Conservation (phyloP, 805 yeast species). For the Isabelozyma heimii region DNA sequence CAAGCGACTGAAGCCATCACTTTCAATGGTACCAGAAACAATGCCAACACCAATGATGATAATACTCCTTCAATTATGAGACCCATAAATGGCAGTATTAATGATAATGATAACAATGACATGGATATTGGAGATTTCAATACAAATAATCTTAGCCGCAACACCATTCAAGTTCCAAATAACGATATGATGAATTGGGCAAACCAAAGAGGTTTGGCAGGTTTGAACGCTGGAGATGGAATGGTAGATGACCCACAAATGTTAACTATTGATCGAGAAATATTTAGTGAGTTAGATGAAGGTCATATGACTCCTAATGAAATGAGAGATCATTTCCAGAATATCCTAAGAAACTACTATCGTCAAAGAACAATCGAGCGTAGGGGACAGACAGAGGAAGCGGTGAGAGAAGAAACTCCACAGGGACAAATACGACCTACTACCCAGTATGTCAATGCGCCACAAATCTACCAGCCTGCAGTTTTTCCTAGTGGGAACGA, state of each 20-base stretch:
- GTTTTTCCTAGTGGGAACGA: constrained; percentile 29
- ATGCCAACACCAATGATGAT: constrained; percentile 1
- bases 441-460: constrained; percentile 23
- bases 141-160: neutral
- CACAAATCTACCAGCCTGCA: constrained; percentile 40
- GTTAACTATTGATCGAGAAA: constrained; percentile 27
- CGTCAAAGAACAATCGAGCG: constrained; percentile 14
- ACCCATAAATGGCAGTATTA: neutral
- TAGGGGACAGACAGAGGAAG: neutral
- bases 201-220: constrained; percentile 28
- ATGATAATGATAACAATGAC: constrained; percentile 1
- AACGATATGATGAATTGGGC: constrained; percentile 17
- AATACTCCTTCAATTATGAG: neutral
- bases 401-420: neutral
- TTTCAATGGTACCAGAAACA: constrained; percentile 16
- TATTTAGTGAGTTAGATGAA: constrained; percentile 26
- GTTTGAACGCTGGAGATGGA: constrained; percentile 11
- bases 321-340: constrained; percentile 31
- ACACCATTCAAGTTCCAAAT: constrained; percentile 1
- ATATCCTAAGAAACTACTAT: constrained; percentile 25
- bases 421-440: neutral
- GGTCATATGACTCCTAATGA: constrained; percentile 30
- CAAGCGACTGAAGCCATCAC: constrained; percentile 15
- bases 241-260: constrained; percentile 14
- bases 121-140: neutral